These are phyloP conservation scores for Bothriochloa decipiens DNA, from an alignment of 176 grass and related monocot species.

Conservation along the genomic window DNA sequence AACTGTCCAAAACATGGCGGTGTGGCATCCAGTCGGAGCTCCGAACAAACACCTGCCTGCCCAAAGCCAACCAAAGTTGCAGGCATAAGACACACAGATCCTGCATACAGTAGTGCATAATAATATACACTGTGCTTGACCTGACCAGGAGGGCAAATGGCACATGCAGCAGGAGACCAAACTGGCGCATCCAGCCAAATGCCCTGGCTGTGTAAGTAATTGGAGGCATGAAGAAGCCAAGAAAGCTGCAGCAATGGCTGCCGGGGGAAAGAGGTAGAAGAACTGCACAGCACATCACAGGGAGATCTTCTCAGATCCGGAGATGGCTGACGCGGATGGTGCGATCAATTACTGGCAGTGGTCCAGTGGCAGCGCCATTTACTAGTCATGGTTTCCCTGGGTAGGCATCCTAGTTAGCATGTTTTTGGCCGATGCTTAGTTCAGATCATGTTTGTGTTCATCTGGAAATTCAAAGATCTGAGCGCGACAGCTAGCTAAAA, in stretches of 20 bases:
- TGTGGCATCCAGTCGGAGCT: background rate
- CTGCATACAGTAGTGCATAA: slow-evolving; percentile 12
- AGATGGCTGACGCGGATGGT: background rate
- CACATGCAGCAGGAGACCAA: slow-evolving; percentile 35
- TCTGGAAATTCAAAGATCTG: background rate
- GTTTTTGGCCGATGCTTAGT: background rate
- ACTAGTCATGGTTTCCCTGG: background rate
- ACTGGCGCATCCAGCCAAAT: slow-evolving; percentile 14
- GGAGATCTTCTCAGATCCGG: background rate
- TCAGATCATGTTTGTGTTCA: background rate
- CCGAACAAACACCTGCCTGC: background rate
- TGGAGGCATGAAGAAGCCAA: background rate
- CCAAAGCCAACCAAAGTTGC: background rate
- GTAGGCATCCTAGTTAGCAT: background rate
- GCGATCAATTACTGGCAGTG: slow-evolving; percentile 9
- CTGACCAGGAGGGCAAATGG: slow-evolving; percentile 32
- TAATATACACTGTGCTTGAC: no score
- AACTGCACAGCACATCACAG: background rate
- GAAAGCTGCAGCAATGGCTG: slow-evolving; percentile 18
- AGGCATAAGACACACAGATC: background rate
- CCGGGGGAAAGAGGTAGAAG: background rate
- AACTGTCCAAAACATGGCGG: slow-evolving; percentile 15
- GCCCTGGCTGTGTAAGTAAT: background rate
- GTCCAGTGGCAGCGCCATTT: background rate
- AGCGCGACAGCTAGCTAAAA: no score